Base-by-base conservation (phyloP, 2,329 filamentous ascomycete species). In the Nothomitra cinnamomea region DNA sequence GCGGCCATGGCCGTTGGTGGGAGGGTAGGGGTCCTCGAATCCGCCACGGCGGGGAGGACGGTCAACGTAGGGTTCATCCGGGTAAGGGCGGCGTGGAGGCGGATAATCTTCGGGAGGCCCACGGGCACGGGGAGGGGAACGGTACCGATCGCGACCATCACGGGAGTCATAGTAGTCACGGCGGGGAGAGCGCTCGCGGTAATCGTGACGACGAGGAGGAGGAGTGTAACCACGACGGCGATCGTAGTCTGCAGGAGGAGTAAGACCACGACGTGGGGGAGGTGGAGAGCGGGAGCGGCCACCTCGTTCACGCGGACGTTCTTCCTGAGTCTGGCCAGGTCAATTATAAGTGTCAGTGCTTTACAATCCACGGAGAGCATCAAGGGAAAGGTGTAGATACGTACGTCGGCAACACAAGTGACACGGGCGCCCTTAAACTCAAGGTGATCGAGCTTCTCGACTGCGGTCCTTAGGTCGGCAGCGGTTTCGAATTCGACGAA, bases 401-500 rank as follows among this genome's bases (percentile, higher is more conserved):
- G 66, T 77, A 96, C 90, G 72, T 95, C 89, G 63, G 87, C 82
- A 62, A 85, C 74, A 70, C 92, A 98, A 60, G 78, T 82, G 60
- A 98, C 90, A 59, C 80, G 78, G 59, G 81, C 80, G 61, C 87
- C 88, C 74, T 95, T 95, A 70, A 96, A 96, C 64, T 95, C 88
- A 65, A 82, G 83, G 60, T 82, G 82, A 67, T 96, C 88, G 58
- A 98, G 84, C 70, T 95, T 95, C 68, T 95, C 88, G 55, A 96
- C 87, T 53, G 92, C 92, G 56, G 83, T 83, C 66, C 86, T 87
- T 56, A 98, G 73, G 64, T 98, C 92, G 60, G 80, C 82, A 56
- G 85, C 85, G 57, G 87, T 94, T 71, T 98, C 92, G 64, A 95
- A 98, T 67, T 98, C 92, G 65, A 98, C 90, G 67, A 95, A 96